These are phyloP conservation scores for Lipomyces orientalis DNA, from an alignment of 805 yeast species.

Conservation along the genomic window DNA sequence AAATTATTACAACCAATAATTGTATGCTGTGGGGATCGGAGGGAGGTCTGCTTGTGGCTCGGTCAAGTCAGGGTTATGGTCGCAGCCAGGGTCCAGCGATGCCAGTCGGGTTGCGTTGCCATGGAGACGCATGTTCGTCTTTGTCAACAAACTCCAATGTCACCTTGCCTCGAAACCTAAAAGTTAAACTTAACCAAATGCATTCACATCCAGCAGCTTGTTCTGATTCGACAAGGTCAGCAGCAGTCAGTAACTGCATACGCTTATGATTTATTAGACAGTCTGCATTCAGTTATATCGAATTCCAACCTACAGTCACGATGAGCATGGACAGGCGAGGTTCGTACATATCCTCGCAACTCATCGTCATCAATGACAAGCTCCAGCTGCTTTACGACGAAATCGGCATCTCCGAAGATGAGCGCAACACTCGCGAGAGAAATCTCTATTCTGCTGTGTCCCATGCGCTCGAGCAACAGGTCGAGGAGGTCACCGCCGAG, in stretches of 20 bases:
- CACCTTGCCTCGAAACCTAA: too few relatives aligned
- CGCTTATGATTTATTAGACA: background rate
- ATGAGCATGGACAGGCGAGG: slow-evolving; percentile 30
- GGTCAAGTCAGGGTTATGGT: too few relatives aligned
- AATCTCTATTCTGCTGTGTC: slow-evolving; percentile 40
- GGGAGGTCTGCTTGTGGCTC: too few relatives aligned
- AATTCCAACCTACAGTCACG: background rate
- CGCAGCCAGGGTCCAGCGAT: too few relatives aligned
- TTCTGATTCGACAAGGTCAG: background rate
- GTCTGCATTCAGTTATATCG: background rate
- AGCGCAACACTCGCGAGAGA: slow-evolving; percentile 41
- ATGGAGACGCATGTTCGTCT: too few relatives aligned
- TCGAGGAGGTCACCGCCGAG: slow-evolving; percentile 40
- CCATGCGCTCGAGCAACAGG: slow-evolving; percentile 42
- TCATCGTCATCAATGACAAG: slow-evolving; percentile 39
- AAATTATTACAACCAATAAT: too few relatives aligned
- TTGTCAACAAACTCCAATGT: too few relatives aligned
- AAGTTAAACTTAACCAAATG: background rate
- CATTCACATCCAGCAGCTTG: background rate
- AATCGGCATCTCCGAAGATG: slow-evolving; percentile 38
- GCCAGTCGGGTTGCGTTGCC: too few relatives aligned
- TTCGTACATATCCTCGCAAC: slow-evolving; percentile 41
- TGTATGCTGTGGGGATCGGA: too few relatives aligned
- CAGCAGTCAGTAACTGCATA: background rate
- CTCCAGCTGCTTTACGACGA: slow-evolving; percentile 42